Conservation (phyloP, 2,329 filamentous ascomycete species). For the Trichoderma breve region DNA sequence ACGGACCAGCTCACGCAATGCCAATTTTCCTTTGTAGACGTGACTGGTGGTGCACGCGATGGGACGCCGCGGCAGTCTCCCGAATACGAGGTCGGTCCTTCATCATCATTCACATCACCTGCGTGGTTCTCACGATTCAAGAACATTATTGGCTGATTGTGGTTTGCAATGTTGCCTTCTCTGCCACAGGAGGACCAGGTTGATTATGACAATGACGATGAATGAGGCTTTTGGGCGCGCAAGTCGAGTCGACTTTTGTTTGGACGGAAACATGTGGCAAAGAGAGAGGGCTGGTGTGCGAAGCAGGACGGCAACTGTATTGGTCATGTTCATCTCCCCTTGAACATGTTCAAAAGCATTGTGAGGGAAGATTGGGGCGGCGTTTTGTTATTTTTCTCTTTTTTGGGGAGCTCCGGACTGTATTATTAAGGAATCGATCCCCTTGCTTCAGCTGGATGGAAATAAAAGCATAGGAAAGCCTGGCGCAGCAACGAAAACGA, state of each 20-base stretch:
- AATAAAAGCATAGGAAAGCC: not conserved
- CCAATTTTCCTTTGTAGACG: slow-evolving; percentile 11
- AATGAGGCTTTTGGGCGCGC: slow-evolving; percentile 11
- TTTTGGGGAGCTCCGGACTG: not conserved
- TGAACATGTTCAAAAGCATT: not conserved
- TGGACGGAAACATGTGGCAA: not conserved
- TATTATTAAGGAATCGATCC: not conserved
- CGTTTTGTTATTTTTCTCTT: not conserved
- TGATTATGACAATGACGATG: slow-evolving; percentile 22
- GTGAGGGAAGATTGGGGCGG: not conserved
- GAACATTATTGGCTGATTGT: slow-evolving; percentile 31
- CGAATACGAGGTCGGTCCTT: slow-evolving; percentile 31
- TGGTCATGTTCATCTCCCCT: not conserved
- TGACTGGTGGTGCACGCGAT: slow-evolving; percentile 7
- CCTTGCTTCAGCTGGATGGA: not conserved
- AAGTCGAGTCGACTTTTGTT: not conserved
- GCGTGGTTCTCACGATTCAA: slow-evolving; percentile 25
- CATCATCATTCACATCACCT: slow-evolving; percentile 21
- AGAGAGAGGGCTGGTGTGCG: not conserved
- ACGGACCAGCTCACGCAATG: slow-evolving; percentile 13
- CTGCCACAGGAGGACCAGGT: slow-evolving; percentile 24
- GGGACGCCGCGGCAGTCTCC: slow-evolving; percentile 14
- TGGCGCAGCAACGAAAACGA: not conserved
- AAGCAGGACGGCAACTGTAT: not conserved
- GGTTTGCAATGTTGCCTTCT: slow-evolving; percentile 6